Base-by-base conservation (phyloP, 139 green algal genomes). In the Micromonas pusilla region DNA sequence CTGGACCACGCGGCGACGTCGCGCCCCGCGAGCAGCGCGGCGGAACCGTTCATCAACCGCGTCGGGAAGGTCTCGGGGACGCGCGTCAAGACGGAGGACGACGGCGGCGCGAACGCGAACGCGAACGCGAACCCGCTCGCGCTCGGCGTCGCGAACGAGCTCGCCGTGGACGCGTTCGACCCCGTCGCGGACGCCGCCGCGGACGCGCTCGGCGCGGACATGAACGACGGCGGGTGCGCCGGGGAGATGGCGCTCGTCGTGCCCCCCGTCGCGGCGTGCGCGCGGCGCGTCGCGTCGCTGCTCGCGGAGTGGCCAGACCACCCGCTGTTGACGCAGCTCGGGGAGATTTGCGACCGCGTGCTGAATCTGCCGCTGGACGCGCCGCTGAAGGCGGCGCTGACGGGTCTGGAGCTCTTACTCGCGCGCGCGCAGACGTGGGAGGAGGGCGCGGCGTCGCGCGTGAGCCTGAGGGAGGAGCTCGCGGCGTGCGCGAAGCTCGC, bases 361-460 rank as follows among this genome's bases (percentile, higher is more conserved):
- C 83, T 95, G 64, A 75, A 52, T 73, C 52, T 83, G 21, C 75
- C 85, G 62, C 3, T 72, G 39, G 6, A 34, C 0, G 66, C 78
- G 0, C 90, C 93, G 3, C 85, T 98, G 4, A 96, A 96, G 83
- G 72, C 86, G 13, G 33, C 25, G 2, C 79, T 98, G 64, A 96
- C 91, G 0, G 95, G 95, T 0, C 64, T 97, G 79, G 95, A 99
- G 89, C 87, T 99, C 80, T 86, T 99, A 72, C 85, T 99, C 60
- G 84, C 52, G n/a, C 82, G 84, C 63, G 54, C 81, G 28, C 91
- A 96, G 85, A 79, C 94, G 30, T 98, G 95, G 95, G 91, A 99
- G 88, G 89, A 97, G 77, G 93, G 88, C 1, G 95, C 95, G 0
- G 93, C 95, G 5, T 84, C 82, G 36, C 88, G 94, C 65, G 94